These are phyloP conservation scores for Eutrema heterophyllum DNA, from an alignment of 345 rosid species.

Conservation along the genomic window DNA sequence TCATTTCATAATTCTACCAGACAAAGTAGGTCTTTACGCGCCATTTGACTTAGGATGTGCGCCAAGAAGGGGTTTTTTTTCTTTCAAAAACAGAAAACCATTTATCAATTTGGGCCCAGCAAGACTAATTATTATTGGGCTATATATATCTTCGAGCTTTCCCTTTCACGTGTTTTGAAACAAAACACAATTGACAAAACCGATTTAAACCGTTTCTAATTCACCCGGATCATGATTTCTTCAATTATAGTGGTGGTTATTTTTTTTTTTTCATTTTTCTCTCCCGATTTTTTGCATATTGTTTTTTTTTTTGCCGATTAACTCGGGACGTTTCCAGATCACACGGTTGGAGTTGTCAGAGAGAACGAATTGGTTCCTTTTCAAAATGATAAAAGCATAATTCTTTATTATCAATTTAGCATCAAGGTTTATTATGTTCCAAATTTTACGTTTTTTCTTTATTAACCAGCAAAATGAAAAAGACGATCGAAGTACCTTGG, in stretches of 20 bases:
- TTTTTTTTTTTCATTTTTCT: neutral
- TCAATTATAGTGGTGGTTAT: neutral
- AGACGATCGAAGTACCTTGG: neutral
- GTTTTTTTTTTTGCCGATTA: neutral
- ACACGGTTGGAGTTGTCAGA: neutral
- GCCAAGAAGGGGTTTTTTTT: constrained; percentile 2
- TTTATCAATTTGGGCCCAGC: neutral
- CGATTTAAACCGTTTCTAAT: neutral
- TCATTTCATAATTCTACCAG: neutral
- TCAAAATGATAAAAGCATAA: neutral
- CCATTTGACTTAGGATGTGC: constrained; percentile 22
- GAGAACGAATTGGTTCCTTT: neutral
- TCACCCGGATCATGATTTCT: neutral
- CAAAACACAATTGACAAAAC: neutral
- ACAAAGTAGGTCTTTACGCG: constrained; percentile 10
- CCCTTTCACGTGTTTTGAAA: neutral
- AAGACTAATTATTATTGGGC: neutral
- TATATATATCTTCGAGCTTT: neutral
- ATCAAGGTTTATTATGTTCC: neutral
- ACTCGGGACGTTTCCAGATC: neutral
- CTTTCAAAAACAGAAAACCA: neutral
- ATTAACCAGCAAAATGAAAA: neutral
- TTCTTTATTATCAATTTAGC: neutral
- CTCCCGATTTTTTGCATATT: neutral
- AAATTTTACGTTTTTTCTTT: neutral